phyloP scores from a whole-genome alignment of 2,329 filamentous ascomycete species.

The Diaporthe longicolla region DNA sequence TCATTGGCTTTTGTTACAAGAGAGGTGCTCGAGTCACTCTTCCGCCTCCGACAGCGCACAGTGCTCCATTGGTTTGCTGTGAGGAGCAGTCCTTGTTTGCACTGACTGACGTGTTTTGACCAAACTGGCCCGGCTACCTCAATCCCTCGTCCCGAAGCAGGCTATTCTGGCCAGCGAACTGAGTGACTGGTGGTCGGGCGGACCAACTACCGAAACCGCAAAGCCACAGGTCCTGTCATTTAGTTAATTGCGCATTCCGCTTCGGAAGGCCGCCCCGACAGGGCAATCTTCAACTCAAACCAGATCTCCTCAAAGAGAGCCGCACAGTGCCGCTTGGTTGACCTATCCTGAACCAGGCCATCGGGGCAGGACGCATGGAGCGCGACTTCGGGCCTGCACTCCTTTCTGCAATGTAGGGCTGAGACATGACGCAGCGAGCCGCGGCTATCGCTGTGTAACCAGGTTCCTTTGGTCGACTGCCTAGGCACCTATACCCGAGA shows the following conservation, averaged over 20 bases:
- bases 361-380: neutral
- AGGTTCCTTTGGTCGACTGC: neutral
- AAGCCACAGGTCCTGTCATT: neutral
- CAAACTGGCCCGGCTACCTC: too few relatives aligned
- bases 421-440: neutral
- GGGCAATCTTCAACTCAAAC: too few relatives aligned
- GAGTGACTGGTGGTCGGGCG: neutral
- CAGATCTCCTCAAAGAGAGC: too few relatives aligned
- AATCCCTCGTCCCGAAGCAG: neutral
- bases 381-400: neutral
- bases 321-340: neutral
- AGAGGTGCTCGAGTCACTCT: neutral
- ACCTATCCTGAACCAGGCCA: neutral
- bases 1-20: neutral
- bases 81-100: neutral
- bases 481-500: neutral
- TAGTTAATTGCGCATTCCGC: too few relatives aligned
- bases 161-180: neutral
- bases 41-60: too few relatives aligned
- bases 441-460: neutral
- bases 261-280: neutral
- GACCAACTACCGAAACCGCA: neutral
- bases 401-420: neutral
- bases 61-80: neutral
- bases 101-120: neutral